Conservation (phyloP, 1,284 basidiomycete species). For the Melampsora abietis-canadensis region DNA sequence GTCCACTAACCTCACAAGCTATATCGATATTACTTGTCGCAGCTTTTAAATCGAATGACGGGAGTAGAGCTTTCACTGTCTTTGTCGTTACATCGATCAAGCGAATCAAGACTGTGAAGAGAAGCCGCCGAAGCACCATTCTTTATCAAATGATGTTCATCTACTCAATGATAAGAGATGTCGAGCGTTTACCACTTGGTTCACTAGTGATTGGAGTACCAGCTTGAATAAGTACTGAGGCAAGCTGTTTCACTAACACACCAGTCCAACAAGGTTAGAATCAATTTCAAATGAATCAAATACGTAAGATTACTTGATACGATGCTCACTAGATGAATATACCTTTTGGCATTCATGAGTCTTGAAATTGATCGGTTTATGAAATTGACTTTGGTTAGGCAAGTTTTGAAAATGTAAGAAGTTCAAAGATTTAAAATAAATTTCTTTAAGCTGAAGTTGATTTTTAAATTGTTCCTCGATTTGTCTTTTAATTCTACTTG, state of each 20-base stretch:
- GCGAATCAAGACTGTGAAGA: constrained; percentile 21
- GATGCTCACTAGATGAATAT: constrained; percentile 1
- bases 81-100: constrained; percentile 35
- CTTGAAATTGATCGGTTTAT: not conserved
- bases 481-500: constrained; percentile 18
- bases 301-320: no score
- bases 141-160: no score
- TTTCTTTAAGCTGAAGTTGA: constrained; percentile 2
- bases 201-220: not conserved
- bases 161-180: not conserved
- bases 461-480: not conserved
- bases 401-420: not conserved
- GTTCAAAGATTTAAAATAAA: not conserved
- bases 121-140: not conserved
- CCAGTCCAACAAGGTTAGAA: no score
- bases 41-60: constrained; percentile 21
- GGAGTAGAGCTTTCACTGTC: constrained; percentile 25
- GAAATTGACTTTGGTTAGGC: not conserved
- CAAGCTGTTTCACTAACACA: not conserved
- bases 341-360: constrained; percentile 4
- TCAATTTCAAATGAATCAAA: no score
- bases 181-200: not conserved
- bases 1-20: constrained; percentile 29
- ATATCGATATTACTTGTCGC: constrained; percentile 38
- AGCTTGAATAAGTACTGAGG: not conserved